These are phyloP conservation scores for Russula sp. DNA, from an alignment of 768 basidiomycete species.

Conservation along the genomic window DNA sequence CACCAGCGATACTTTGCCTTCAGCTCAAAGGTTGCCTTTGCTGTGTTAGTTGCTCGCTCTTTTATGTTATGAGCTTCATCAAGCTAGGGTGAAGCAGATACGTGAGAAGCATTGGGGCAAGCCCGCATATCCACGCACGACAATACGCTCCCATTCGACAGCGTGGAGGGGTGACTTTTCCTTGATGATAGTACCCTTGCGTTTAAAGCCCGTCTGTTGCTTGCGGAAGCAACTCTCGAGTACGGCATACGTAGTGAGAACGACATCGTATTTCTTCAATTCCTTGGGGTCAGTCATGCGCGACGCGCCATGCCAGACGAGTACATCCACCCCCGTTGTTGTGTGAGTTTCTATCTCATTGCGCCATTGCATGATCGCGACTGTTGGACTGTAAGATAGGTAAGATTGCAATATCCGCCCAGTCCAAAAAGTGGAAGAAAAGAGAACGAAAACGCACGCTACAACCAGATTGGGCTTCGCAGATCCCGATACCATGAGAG, in stretches of 20 bases:
- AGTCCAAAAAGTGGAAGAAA: neutral
- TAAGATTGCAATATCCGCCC: neutral
- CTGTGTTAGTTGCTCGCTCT: conserved; percentile 88
- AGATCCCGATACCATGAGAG: conserved; percentile 73
- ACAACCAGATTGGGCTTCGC: conserved; percentile 84
- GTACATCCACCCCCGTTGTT: conserved; percentile 71
- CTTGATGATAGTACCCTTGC: conserved; percentile 74
- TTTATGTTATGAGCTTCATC: conserved; percentile 99
- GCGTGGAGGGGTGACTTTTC: conserved; percentile 82
- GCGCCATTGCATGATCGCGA: conserved; percentile 75
- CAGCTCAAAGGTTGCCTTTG: conserved; percentile 93
- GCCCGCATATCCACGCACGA: conserved; percentile 56
- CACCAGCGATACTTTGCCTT: conserved; percentile 84
- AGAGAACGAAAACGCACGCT: conserved; percentile 49
- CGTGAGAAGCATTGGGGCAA: conserved; percentile 3
- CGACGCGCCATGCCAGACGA: conserved; percentile 86
- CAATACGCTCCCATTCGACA: conserved; percentile 76
- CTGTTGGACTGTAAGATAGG: conserved; percentile 34
- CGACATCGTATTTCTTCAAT: conserved; percentile 81
- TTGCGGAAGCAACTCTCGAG: conserved; percentile 90
- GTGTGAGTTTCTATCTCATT: conserved; percentile 90
- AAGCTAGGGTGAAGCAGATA: conserved; percentile 38
- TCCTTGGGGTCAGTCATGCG: conserved; percentile 59
- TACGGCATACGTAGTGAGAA: conserved; percentile 82
- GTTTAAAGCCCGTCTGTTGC: conserved; percentile 87